Evolutionary conservation across 2,329 filamentous ascomycete genomes (phyloP).

Genomic region (Nothomitra cinnamomea): DNA sequence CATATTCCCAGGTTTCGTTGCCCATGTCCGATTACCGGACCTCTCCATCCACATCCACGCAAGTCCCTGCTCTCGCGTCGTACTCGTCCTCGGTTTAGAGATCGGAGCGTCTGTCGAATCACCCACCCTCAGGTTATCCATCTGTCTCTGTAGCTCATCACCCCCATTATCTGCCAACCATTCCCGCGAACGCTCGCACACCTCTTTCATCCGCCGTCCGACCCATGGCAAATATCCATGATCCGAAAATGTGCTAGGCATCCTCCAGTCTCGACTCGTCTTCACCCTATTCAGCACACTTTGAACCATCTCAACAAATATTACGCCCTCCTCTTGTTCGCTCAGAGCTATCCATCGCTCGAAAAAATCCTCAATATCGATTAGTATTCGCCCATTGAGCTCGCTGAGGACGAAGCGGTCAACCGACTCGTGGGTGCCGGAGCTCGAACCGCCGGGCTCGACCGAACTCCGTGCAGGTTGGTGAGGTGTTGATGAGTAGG

Average conservation of each 20-base stretch:
- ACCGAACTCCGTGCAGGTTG: background rate
- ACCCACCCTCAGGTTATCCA: background rate
- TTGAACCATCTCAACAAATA: background rate
- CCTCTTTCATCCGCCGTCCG: background rate
- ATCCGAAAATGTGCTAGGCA: background rate
- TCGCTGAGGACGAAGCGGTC: background rate
- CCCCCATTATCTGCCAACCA: background rate
- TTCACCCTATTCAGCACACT: background rate
- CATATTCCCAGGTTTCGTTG: background rate
- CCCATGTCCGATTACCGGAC: too few relatives aligned
- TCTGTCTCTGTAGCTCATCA: background rate
- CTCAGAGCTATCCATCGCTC: background rate
- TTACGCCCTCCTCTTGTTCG: background rate
- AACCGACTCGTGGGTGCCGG: background rate
- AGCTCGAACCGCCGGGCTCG: background rate
- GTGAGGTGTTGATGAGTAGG: background rate
- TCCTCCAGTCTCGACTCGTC: background rate
- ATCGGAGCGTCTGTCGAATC: too few relatives aligned
- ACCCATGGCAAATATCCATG: conserved; percentile 1
- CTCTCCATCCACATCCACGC: too few relatives aligned
- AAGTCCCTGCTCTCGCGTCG: too few relatives aligned
- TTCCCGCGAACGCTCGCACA: background rate
- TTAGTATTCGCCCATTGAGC: background rate
- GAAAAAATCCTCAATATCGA: background rate
- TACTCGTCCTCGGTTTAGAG: too few relatives aligned